Evolutionary conservation across 2,329 filamentous ascomycete genomes (phyloP).

Genomic region (Thielaviopsis cerberus): DNA sequence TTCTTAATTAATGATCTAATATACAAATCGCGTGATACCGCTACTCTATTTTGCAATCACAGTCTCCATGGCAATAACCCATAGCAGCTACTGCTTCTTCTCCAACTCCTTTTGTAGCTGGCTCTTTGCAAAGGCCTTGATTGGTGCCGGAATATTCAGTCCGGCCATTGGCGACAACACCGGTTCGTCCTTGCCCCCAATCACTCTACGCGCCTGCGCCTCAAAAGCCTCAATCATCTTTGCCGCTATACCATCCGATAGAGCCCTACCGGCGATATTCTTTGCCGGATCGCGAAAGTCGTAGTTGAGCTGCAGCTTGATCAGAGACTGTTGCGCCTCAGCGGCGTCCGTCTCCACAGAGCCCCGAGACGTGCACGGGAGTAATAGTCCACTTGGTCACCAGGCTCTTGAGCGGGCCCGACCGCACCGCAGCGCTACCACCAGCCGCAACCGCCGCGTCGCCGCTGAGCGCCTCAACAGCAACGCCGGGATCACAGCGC

Average conservation of each 20-base stretch:
- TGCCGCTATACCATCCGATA: conserved; percentile 67
- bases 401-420: conserved; percentile 45
- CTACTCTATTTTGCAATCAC: too few relatives aligned
- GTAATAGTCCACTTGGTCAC: conserved; percentile 51
- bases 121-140: conserved; percentile 11
- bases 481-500: conserved; percentile 51
- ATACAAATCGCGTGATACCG: background rate
- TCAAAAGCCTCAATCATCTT: conserved; percentile 92
- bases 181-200: conserved; percentile 17
- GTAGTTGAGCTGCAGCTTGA: conserved; percentile 60
- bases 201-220: conserved; percentile 47
- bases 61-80: too few relatives aligned
- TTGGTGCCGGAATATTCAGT: conserved; percentile 8
- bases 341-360: conserved; percentile 14
- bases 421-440: conserved; percentile 15
- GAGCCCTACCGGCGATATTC: conserved; percentile 58
- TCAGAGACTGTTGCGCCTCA: conserved; percentile 36
- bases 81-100: background rate
- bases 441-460: conserved; percentile 25
- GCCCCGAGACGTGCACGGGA: conserved; percentile 19
- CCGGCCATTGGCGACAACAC: background rate
- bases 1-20: background rate
- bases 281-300: conserved; percentile 82
- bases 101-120: conserved; percentile 15
- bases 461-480: conserved; percentile 64